Conservation (phyloP, 108 stramenopile species). For the Cyclotella baltica region DNA sequence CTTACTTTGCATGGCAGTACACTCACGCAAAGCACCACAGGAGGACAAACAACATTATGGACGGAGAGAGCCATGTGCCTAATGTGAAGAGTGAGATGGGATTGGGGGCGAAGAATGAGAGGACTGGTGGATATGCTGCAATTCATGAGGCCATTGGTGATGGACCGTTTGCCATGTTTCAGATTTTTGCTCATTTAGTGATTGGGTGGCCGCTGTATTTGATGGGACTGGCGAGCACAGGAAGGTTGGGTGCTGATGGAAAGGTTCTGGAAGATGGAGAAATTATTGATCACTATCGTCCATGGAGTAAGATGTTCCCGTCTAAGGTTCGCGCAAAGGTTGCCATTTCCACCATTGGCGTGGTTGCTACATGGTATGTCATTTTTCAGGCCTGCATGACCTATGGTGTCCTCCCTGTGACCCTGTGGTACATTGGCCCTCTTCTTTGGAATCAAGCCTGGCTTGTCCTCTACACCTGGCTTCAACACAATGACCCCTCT, state of each 20-base stretch:
- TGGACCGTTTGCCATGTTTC: conserved; percentile 89
- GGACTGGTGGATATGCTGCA: conserved; percentile 73
- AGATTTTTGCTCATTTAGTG: conserved; percentile 88
- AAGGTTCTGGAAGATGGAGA: conserved; percentile 64
- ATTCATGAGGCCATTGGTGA: conserved; percentile 91
- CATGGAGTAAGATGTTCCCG: conserved; percentile 92
- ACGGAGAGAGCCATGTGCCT: conserved; percentile 95
- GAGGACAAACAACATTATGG: conserved; percentile 94
- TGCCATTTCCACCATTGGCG: conserved; percentile 75
- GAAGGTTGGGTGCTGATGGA: conserved; percentile 77
- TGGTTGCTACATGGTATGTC: conserved; percentile 66
- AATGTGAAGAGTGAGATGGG: conserved; percentile 81
- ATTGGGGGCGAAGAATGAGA: conserved; percentile 67
- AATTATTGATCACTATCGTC: conserved; percentile 88
- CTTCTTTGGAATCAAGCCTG: conserved; percentile 95
- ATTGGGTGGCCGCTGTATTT: conserved; percentile 93
- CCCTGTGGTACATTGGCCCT: conserved; percentile 92
- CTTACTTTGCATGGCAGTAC: conserved; percentile 99
- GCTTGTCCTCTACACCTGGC: conserved; percentile 99
- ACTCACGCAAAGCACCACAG: conserved; percentile 99
- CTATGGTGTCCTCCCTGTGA: conserved; percentile 83
- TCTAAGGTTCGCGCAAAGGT: conserved; percentile 84
- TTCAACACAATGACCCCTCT: conserved; percentile 98
- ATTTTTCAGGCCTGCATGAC: conserved; percentile 46
- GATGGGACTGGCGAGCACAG: conserved; percentile 85